Evolutionary conservation across 2,329 filamentous ascomycete species (phyloP).

Genomic region (Pseudocercospora fijiensis): DNA sequence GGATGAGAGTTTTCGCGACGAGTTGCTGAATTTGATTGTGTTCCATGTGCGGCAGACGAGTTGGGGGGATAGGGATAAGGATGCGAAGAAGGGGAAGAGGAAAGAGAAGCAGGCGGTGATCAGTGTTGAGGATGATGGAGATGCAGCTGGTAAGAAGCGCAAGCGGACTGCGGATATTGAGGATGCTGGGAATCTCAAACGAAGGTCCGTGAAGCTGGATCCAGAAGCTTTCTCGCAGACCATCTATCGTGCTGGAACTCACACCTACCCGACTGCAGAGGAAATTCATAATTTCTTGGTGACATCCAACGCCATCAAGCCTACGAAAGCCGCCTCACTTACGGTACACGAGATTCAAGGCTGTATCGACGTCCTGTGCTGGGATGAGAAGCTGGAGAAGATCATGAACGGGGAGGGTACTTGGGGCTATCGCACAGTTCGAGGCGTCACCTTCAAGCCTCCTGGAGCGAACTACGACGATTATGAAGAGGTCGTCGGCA

Average conservation of each 20-base stretch:
- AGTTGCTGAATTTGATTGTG: slow-evolving; percentile 70
- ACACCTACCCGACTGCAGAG: slow-evolving; percentile 74
- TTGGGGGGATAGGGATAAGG: slow-evolving; percentile 57
- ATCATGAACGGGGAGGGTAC: slow-evolving; percentile 41
- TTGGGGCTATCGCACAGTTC: slow-evolving; percentile 51
- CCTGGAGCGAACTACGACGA: slow-evolving; percentile 30
- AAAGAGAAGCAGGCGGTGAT: slow-evolving; percentile 7
- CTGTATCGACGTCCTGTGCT: slow-evolving; percentile 82
- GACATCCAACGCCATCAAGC: slow-evolving; percentile 66
- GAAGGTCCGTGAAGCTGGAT: slow-evolving; percentile 19
- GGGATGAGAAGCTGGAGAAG: slow-evolving; percentile 78
- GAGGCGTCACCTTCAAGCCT: slow-evolving; percentile 34
- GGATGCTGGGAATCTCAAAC: slow-evolving; percentile 24
- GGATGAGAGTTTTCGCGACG: slow-evolving; percentile 83
- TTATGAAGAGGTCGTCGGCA: slow-evolving; percentile 53
- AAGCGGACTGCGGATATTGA: slow-evolving; percentile 36
- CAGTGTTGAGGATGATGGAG: slow-evolving; percentile 17
- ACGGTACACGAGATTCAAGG: slow-evolving; percentile 75
- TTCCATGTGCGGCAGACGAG: slow-evolving; percentile 70
- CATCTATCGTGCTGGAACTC: slow-evolving; percentile 39
- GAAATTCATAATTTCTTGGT: slow-evolving; percentile 76
- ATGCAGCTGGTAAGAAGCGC: slow-evolving; percentile 30
- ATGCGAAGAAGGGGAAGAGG: slow-evolving; percentile 29
- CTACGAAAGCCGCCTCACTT: slow-evolving; percentile 54
- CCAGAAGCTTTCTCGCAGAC: slow-evolving; percentile 30